Evolutionary conservation across 352 stramenopile genomes (phyloP).

Genomic region (Phytopythium vexans): DNA sequence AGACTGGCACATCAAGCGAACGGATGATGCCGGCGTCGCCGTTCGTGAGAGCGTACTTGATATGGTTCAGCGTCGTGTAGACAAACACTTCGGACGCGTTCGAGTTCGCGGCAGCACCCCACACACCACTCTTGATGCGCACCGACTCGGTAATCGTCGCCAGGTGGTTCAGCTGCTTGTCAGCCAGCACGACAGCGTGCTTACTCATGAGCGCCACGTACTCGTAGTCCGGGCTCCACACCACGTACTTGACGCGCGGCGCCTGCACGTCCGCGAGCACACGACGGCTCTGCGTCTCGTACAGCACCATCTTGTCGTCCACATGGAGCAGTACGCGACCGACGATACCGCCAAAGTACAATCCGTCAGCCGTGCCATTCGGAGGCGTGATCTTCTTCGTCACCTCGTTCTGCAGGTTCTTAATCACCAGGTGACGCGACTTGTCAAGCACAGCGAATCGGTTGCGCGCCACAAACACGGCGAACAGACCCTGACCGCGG

Average conservation of each 20-base stretch:
- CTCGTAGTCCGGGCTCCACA: constrained; percentile 96
- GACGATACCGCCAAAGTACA: constrained; percentile 97
- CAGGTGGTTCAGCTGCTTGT: constrained; percentile 97
- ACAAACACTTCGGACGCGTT: constrained; percentile 91
- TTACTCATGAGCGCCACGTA: constrained; percentile 98
- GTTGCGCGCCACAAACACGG: constrained; percentile 97
- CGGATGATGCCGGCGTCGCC: constrained; percentile 98
- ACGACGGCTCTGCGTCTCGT: constrained; percentile 96
- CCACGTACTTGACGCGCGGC: constrained; percentile 96
- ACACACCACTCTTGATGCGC: constrained; percentile 93
- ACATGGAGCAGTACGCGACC: constrained; percentile 96
- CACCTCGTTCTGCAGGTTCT: constrained; percentile 99
- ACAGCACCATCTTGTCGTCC: constrained; percentile 98
- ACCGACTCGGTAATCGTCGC: constrained; percentile 97
- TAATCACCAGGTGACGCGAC: constrained; percentile 96
- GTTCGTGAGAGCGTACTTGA: constrained; percentile 92
- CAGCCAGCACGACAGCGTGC: constrained; percentile 96
- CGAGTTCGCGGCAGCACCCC: constrained; percentile 70
- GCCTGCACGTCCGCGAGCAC: constrained; percentile 96
- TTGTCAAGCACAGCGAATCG: constrained; percentile 98
- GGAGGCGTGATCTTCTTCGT: constrained; percentile 97
- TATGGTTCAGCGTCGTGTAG: constrained; percentile 97
- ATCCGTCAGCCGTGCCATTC: constrained; percentile 91
- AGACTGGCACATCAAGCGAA: constrained; percentile 97
- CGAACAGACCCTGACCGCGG: constrained; percentile 92